Conservation (phyloP, 2,329 filamentous ascomycete species). For the Orbilia brochopaga region DNA sequence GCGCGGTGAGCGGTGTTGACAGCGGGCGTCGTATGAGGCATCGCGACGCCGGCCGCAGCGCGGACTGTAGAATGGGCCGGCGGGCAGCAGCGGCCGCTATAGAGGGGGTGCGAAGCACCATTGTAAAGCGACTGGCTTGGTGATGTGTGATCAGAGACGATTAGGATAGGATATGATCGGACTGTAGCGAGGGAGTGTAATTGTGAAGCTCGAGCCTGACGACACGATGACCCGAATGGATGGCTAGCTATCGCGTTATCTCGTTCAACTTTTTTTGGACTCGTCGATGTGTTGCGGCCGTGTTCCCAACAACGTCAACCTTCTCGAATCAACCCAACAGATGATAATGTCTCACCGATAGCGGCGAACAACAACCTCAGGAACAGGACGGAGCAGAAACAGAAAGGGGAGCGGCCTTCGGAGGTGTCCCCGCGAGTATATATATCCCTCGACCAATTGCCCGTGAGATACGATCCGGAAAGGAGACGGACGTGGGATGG, state of each 20-base stretch:
- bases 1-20: constrained; percentile 9
- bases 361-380: no score
- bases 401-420: neutral
- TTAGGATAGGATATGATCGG: neutral
- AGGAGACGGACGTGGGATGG: constrained; percentile 5
- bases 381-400: neutral
- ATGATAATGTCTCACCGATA: no score
- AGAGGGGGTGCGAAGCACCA: constrained; percentile 50
- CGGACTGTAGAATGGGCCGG: constrained; percentile 45
- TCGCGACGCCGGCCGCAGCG: constrained; percentile 31
- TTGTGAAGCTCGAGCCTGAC: no score
- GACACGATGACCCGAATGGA: no score
- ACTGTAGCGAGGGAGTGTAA: no score
- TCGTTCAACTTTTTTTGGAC: neutral
- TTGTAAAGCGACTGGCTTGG: constrained; percentile 6
- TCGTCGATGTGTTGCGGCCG: neutral
- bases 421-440: neutral
- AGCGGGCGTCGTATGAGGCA: constrained; percentile 32
- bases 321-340: no score
- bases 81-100: constrained; percentile 42
- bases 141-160: neutral
- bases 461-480: neutral
- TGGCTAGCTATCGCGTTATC: no score
- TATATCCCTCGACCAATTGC: neutral
- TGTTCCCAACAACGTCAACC: neutral